Conservation (phyloP, 306 rosid species). For the Dicorynia guianensis region DNA sequence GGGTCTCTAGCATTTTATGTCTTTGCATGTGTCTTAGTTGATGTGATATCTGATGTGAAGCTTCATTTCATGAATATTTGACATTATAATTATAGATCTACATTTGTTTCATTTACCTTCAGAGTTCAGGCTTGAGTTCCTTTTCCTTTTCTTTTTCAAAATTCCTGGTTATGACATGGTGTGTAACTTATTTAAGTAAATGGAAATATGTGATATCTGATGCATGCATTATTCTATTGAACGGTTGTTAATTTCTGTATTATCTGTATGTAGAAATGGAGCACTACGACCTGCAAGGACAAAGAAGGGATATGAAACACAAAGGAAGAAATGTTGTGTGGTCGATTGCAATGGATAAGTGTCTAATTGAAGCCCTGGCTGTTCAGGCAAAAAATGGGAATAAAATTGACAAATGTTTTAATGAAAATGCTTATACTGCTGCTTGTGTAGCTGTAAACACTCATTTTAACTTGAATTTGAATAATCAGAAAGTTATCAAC, state of each 20-base stretch:
- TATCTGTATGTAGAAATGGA: constrained; percentile 62
- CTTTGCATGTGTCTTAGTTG: not conserved
- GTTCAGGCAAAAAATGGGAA: constrained; percentile 80
- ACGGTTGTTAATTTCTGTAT: not conserved
- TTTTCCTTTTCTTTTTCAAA: not conserved
- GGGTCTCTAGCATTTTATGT: not conserved
- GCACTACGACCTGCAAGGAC: constrained; percentile 64
- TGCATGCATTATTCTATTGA: constrained; percentile 16
- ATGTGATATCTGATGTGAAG: not conserved
- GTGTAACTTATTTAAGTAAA: not conserved
- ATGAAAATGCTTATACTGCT: constrained; percentile 83
- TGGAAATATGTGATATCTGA: not conserved
- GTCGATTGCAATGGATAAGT: constrained; percentile 85
- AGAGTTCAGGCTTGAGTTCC: too few relatives aligned
- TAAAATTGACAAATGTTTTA: constrained; percentile 80
- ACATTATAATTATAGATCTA: constrained; percentile 4
- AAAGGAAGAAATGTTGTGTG: constrained; percentile 89
- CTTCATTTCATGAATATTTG: not conserved
- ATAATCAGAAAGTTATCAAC: constrained; percentile 82
- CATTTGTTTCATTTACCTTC: constrained; percentile 4
- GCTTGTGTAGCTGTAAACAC: constrained; percentile 80
- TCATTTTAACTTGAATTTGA: constrained; percentile 71
- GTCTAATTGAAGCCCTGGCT: constrained; percentile 75
- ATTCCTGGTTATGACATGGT: not conserved
- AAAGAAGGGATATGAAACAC: constrained; percentile 73